Evolutionary conservation across 2,329 filamentous ascomycete genomes (phyloP).

Genomic region (Fusarium coffeatum): DNA sequence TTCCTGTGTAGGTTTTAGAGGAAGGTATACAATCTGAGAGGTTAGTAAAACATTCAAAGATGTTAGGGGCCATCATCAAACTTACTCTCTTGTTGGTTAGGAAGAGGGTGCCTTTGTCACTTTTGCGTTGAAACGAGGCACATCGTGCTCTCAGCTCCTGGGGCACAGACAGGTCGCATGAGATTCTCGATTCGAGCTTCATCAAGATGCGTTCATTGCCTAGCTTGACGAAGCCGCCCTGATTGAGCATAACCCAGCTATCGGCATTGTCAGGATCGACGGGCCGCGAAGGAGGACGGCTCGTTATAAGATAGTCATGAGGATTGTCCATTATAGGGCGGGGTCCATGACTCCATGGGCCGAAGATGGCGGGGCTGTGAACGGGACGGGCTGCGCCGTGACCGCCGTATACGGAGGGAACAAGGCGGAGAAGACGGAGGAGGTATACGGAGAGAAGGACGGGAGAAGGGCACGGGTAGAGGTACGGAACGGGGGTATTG

Average conservation of each 20-base stretch:
- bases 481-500: slow-evolving; percentile 16
- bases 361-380: slow-evolving; percentile 44
- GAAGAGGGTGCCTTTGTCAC: slow-evolving; percentile 79
- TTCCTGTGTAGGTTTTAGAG: slow-evolving; percentile 72
- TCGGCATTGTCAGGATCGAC: slow-evolving; percentile 65
- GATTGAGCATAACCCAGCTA: slow-evolving; percentile 92
- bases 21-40: slow-evolving; percentile 85
- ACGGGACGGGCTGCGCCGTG: slow-evolving; percentile 43
- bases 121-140: slow-evolving; percentile 75
- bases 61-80: neutral
- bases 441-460: slow-evolving; percentile 18
- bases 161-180: slow-evolving; percentile 78
- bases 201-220: slow-evolving; percentile 85
- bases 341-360: slow-evolving; percentile 52
- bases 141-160: slow-evolving; percentile 70
- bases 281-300: slow-evolving; percentile 49
- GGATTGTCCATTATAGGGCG: slow-evolving; percentile 55
- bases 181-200: slow-evolving; percentile 82
- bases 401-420: slow-evolving; percentile 38
- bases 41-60: slow-evolving; percentile 9
- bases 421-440: slow-evolving; percentile 35
- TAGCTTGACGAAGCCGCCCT: slow-evolving; percentile 82
- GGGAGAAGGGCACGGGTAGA: slow-evolving; percentile 34
- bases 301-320: slow-evolving; percentile 56
- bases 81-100: slow-evolving; percentile 87